Evolutionary conservation across 2,329 filamentous ascomycete species (phyloP), one percentile per base, ranked within the genome.

Genomic region (Pseudogymnoascus verrucosus): DNA sequence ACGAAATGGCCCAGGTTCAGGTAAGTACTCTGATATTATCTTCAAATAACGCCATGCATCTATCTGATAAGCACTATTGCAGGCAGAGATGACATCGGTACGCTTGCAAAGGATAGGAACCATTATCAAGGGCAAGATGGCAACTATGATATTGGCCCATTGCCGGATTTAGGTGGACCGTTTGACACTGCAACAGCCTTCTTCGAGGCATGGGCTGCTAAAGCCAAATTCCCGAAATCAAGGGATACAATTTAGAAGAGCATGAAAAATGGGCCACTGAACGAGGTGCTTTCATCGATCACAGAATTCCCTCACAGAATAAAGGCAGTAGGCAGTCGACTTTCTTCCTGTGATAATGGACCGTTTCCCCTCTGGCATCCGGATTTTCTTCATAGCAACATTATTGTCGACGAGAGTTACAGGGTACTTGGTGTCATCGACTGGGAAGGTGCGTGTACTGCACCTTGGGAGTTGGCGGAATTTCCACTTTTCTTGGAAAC

Each of bases 1-100:
- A 40, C n/a, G n/a, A 40, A 10, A 4, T 40, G 39, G 39, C 39
- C n/a, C 3, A 40, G 39, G 6, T 40, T 40, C 7, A 40, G 39
- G 39, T 40, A 40, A 4, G 8, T 40, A 40, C 6, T 40, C 16
- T 40, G 3, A 10, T 40, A 40, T 40, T 10, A 19, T 10, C n/a
- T 40, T 10, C 7, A 40, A 40, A 86, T 76, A 87, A 87, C 69
- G 78, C 84, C 39, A 75, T 86, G 74, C 74, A 81, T 2, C 75
- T 81, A 66, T 77, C 84, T 3, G 5, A 84, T 86, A 81, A 61
- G 60, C 23, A 44, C 69, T 4, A 66, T 72, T 16, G 16, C 64
- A 16, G 65, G 40, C 1, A 65, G 68, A 63, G 67, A 60, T 23
- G 70, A 69, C 44, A 70, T 68, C 1, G 40, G 62, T 31, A 76